These are phyloP conservation scores for Globisporangium acanthophoron DNA, from an alignment of 352 stramenopile species.

Conservation along the genomic window DNA sequence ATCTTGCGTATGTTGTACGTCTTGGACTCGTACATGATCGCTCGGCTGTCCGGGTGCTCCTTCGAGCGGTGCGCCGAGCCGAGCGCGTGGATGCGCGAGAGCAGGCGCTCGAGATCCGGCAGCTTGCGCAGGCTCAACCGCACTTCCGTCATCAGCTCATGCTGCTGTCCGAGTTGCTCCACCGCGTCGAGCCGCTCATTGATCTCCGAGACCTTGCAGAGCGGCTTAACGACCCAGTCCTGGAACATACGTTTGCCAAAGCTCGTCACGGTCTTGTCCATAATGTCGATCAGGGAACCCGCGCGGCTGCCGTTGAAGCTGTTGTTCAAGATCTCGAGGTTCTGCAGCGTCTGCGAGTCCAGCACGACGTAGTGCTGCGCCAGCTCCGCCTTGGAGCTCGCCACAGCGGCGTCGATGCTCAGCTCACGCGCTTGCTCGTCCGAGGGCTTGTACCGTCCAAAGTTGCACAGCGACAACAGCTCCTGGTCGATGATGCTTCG, in stretches of 20 bases:
- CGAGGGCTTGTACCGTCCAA: constrained; percentile 71
- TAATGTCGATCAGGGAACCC: constrained; percentile 90
- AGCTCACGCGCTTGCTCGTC: constrained; percentile 43
- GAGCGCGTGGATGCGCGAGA: constrained; percentile 96
- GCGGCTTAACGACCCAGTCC: constrained; percentile 95
- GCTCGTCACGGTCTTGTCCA: constrained; percentile 89
- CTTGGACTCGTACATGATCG: constrained; percentile 97
- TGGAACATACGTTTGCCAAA: constrained; percentile 95
- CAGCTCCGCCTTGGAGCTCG: constrained; percentile 38
- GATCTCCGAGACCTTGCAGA: constrained; percentile 94
- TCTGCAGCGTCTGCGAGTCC: constrained; percentile 96
- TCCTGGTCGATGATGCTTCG: constrained; percentile 84
- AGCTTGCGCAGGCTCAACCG: constrained; percentile 84
- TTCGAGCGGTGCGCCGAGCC: constrained; percentile 77
- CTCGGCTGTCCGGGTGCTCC: constrained; percentile 93
- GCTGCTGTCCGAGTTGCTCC: constrained; percentile 85
- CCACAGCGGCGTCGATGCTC: constrained; percentile 6
- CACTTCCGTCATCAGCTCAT: constrained; percentile 75
- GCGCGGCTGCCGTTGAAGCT: constrained; percentile 86
- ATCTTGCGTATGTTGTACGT: constrained; percentile 99
- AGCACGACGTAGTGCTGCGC: constrained; percentile 90
- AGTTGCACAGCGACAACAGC: constrained; percentile 71
- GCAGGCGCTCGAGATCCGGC: constrained; percentile 95
- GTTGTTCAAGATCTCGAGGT: constrained; percentile 94
- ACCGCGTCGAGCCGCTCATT: constrained; percentile 95